Conservation (phyloP, 1,284 basidiomycete genomes). For the Porogramme epimiltina region DNA sequence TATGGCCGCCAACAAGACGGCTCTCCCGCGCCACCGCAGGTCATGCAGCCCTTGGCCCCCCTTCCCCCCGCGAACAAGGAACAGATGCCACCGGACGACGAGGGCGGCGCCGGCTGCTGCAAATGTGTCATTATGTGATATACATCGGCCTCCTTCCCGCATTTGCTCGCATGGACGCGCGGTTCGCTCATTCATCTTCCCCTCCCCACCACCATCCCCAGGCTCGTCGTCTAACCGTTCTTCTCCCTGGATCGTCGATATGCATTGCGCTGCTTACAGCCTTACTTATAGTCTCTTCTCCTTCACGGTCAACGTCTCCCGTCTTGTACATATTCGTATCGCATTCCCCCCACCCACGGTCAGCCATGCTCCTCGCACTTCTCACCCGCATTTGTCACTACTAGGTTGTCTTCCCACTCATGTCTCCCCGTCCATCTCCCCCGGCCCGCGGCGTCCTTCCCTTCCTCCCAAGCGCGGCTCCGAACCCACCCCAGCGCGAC, state of each 20-base stretch:
- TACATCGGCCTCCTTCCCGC: slow-evolving; percentile 7
- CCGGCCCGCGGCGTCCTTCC: neutral
- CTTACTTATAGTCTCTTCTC: neutral
- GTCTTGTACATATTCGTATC: slow-evolving; percentile 1
- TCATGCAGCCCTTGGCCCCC: slow-evolving; percentile 5
- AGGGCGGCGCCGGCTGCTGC: slow-evolving; percentile 34
- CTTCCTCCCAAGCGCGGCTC: neutral
- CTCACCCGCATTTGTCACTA: slow-evolving; percentile 13
- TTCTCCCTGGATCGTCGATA: no score
- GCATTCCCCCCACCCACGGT: neutral
- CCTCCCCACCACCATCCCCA: neutral
- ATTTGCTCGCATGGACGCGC: neutral
- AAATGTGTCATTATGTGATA: slow-evolving; percentile 42
- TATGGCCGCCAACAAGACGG: slow-evolving; percentile 36
- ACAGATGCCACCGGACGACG: slow-evolving; percentile 26
- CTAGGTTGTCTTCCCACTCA: slow-evolving; percentile 8
- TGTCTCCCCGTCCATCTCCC: slow-evolving; percentile 1
- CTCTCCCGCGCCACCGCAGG: slow-evolving; percentile 7
- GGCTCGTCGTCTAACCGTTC: no score
- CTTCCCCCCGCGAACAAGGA: slow-evolving; percentile 12
- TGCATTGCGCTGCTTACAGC: neutral
- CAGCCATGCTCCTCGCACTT: slow-evolving; percentile 10
- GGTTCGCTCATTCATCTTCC: neutral
- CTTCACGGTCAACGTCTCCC: neutral
- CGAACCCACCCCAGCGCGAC: neutral